phyloP scores from a whole-genome alignment of 805 yeast genomes.

The Lipomyces oligophaga region DNA sequence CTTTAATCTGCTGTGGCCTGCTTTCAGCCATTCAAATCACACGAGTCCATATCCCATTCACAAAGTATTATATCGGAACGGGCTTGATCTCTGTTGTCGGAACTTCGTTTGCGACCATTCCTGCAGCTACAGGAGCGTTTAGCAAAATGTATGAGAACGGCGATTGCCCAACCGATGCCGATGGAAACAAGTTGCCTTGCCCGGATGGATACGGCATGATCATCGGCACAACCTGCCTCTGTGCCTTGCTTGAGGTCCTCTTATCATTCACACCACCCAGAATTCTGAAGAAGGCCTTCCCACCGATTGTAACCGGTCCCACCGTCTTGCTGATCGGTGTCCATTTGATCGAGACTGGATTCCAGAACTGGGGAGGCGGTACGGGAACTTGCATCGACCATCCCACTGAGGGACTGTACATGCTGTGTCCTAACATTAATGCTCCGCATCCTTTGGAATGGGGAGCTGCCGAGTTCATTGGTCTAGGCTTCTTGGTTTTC shows the following conservation, averaged over 20 bases:
- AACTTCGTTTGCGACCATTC: slow-evolving; percentile 82
- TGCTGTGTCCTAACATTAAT: slow-evolving; percentile 46
- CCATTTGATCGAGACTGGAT: slow-evolving; percentile 63
- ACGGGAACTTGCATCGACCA: slow-evolving; percentile 44
- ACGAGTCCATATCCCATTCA: slow-evolving; percentile 67
- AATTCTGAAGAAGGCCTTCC: slow-evolving; percentile 67
- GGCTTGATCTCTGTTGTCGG: slow-evolving; percentile 89
- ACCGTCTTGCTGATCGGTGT: slow-evolving; percentile 84
- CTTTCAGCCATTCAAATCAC: slow-evolving; percentile 74
- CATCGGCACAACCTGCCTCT: slow-evolving; percentile 71
- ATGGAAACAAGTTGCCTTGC: slow-evolving; percentile 70
- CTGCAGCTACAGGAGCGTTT: slow-evolving; percentile 69
- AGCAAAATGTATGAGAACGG: slow-evolving; percentile 79
- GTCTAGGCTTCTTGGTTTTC: slow-evolving; percentile 81
- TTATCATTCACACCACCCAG: slow-evolving; percentile 76
- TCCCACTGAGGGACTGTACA: slow-evolving; percentile 43
- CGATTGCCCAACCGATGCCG: slow-evolving; percentile 56
- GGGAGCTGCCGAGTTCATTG: slow-evolving; percentile 86
- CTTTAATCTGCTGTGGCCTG: slow-evolving; percentile 66
- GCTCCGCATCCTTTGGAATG: slow-evolving; percentile 61
- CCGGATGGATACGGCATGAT: slow-evolving; percentile 90
- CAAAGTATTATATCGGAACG: slow-evolving; percentile 78
- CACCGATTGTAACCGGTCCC: slow-evolving; percentile 90
- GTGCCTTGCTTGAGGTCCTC: slow-evolving; percentile 69
- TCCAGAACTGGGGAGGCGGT: slow-evolving; percentile 87